Conservation (phyloP, 2,329 filamentous ascomycete species). For the Fonsecaea pugnacius region DNA sequence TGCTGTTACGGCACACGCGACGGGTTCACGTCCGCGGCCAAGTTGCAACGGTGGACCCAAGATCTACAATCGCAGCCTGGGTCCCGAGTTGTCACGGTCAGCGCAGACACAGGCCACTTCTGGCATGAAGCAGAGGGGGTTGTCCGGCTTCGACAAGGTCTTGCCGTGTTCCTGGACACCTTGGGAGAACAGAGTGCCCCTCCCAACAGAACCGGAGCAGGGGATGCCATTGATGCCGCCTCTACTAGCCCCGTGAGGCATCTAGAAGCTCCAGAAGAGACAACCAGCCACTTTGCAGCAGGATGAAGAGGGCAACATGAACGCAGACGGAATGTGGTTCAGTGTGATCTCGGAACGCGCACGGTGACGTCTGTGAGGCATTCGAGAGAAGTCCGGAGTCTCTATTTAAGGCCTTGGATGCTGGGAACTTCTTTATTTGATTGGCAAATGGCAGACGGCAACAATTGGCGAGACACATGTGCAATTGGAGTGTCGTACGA, state of each 20-base stretch:
- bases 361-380: not conserved
- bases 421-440: not conserved
- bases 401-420: not conserved
- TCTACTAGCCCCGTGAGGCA: not conserved
- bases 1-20: conserved; percentile 74
- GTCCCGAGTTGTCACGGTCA: conserved; percentile 50
- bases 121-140: conserved; percentile 30
- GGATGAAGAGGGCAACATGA: not conserved
- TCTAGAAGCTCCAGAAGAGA: not conserved
- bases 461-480: not conserved
- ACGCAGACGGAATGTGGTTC: not conserved
- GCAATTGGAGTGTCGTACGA: not conserved
- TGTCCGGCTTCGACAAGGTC: conserved; percentile 22
- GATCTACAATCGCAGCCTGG: conserved; percentile 52
- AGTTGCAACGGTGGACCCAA: conserved; percentile 68
- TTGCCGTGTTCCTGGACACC: conserved; percentile 25
- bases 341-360: not conserved
- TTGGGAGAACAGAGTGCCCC: not conserved
- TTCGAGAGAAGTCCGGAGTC: conserved; percentile 1
- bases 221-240: not conserved
- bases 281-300: not conserved
- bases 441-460: not conserved
- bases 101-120: conserved; percentile 30
- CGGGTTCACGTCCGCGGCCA: conserved; percentile 69
- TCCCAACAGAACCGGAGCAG: not conserved